Base-by-base conservation (phyloP, 306 rosid species). In the Boehmeria nivea region DNA sequence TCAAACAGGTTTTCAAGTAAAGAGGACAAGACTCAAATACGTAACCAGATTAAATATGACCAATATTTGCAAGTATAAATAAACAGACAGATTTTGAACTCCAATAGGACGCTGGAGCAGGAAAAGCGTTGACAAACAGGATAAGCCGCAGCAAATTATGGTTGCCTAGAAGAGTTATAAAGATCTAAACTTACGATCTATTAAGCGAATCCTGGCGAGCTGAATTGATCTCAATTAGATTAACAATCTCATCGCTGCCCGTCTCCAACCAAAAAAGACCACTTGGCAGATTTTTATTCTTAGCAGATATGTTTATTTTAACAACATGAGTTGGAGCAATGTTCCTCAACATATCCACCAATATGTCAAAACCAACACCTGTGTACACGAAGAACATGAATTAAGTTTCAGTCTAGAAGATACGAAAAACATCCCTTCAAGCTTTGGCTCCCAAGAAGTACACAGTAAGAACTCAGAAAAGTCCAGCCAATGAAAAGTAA, bases 281-380 rank as follows among this genome's bases (percentile, higher is more conserved):
- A 12, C 79, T 60, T 43, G 98, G 96, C 49, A 91, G 78, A 70
- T 91, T 84, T 77, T 91, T 87, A 36, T 50, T 77, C 66, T 71
- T 76, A 31, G 79, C 64, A 14, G 88, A 84, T 52, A 78, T 84
- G 63, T 68, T 61, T 72, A 91, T 91, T 72, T 87, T 87, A 53
- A 91, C 87, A 28, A 85, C 88, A 71, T 91, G 77, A 4, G 89
- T 80, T 19, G 98, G 98, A 66, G 74, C 54, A 65, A 91, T 75
- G 70, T 75, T 67, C 52, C 67, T 87, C 76, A 91, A 52, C 83
- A 87, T 74, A 48, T 78, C 79, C 71, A 87, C 96, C 77, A 91
- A 76, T 22, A 78, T 57, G 38, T 82, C 85, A 69, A 80, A 91
- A 51, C 98, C 98, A 71, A 81, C 65, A 45, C 98, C 98, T 91